phyloP scores from a whole-genome alignment of 148 eudicot species.

The Selenicereus undatus region DNA sequence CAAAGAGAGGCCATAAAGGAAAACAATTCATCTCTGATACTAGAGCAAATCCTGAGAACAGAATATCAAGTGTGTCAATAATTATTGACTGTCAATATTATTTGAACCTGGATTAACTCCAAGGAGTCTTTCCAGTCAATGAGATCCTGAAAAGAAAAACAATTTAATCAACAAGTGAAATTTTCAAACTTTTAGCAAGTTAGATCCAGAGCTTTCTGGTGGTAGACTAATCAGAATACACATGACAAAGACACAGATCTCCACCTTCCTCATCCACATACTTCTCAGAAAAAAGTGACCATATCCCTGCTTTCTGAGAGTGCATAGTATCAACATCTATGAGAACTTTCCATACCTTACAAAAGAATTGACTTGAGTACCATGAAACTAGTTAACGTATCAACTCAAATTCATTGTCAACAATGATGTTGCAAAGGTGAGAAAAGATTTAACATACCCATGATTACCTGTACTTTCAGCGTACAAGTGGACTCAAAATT shows the following conservation, averaged over 20 bases:
- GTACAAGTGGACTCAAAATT: slow-evolving; percentile 10
- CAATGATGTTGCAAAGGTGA: not conserved
- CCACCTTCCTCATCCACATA: not conserved
- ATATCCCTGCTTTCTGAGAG: not conserved
- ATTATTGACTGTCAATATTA: not conserved
- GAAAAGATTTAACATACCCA: not conserved
- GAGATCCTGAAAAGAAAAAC: not conserved
- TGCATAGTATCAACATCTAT: not conserved
- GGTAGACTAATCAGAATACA: not conserved
- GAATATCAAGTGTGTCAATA: not conserved
- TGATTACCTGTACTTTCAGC: not conserved
- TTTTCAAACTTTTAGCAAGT: not conserved
- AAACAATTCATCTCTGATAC: not conserved
- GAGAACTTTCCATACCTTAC: not conserved
- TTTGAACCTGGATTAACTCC: not conserved
- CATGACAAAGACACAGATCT: not conserved
- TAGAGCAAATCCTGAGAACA: not conserved
- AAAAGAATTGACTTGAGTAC: not conserved
- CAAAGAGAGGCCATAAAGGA: not conserved
- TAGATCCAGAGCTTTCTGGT: not conserved
- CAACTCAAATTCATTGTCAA: not conserved
- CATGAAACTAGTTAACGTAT: not conserved
- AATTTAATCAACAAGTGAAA: not conserved
- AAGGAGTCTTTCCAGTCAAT: not conserved
- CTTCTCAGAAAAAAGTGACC: not conserved